A percentile compares a stretch with the other conserved stretches of the same genome.
These are phyloP conservation scores for Chaetomium globosum DNA, from an alignment of 2,329 filamentous ascomycete species.

Conservation along the genomic window DNA sequence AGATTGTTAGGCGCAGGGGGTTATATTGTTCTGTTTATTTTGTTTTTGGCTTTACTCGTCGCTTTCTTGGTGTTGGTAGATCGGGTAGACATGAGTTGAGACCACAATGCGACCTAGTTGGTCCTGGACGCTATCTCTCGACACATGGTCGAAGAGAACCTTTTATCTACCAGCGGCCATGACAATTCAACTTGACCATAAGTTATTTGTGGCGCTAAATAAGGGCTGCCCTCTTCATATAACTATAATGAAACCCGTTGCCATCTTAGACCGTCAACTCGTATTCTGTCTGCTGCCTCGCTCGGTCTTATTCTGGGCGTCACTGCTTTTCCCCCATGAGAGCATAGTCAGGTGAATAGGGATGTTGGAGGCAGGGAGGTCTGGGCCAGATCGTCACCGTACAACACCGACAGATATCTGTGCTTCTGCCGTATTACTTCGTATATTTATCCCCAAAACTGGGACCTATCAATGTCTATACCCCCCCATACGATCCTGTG, in stretches of 20 bases:
- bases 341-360: neutral
- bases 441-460: constrained; percentile 5
- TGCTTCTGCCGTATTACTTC: neutral
- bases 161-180: neutral
- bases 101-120: no score
- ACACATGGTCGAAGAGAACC: neutral
- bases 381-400: neutral
- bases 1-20: no score
- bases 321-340: no score
- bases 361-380: no score
- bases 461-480: constrained; percentile 8
- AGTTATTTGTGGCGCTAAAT: neutral
- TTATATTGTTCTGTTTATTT: neutral
- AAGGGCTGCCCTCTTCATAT: neutral
- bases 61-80: no score
- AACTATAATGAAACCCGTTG: no score
- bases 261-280: no score
- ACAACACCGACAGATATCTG: neutral
- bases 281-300: no score
- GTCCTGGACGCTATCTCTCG: neutral
- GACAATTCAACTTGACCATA: neutral
- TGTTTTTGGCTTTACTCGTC: neutral
- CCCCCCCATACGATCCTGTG: neutral
- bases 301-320: no score
- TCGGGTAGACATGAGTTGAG: no score